A percentile compares a stretch with the other conserved stretches of the same genome.
Conservation (phyloP, 1,284 basidiomycete species). For the Xanthoconium separans region DNA sequence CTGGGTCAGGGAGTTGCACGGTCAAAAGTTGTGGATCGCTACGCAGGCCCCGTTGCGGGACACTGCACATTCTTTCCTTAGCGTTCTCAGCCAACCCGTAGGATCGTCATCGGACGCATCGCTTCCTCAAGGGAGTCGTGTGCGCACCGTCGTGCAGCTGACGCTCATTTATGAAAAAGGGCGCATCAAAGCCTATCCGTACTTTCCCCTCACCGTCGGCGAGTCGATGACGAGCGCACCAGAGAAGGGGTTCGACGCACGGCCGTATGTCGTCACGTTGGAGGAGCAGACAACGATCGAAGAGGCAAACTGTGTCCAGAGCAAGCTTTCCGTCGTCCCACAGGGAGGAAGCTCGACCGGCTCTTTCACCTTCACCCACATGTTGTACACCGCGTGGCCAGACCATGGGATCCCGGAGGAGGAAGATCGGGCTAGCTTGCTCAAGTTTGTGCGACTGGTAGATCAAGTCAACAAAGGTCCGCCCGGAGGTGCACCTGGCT, state of each 20-base stretch:
- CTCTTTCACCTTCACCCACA: constrained; percentile 60
- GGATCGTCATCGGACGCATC: constrained; percentile 35
- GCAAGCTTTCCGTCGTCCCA: constrained; percentile 43
- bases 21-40: constrained; percentile 80
- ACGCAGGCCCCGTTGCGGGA: constrained; percentile 73
- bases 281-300: constrained; percentile 42
- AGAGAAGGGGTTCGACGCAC: constrained; percentile 39
- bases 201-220: constrained; percentile 65
- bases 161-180: constrained; percentile 67
- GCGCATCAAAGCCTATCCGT: constrained; percentile 68
- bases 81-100: constrained; percentile 54
- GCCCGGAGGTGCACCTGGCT: constrained; percentile 19
- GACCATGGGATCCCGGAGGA: constrained; percentile 75
- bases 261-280: constrained; percentile 56
- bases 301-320: constrained; percentile 61
- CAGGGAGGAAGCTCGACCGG: constrained; percentile 30
- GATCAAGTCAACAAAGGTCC: constrained; percentile 56
- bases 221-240: constrained; percentile 51
- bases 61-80: constrained; percentile 75
- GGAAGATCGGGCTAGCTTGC: constrained; percentile 53
- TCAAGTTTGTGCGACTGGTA: constrained; percentile 62
- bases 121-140: constrained; percentile 36
- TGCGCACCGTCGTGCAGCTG: constrained; percentile 78
- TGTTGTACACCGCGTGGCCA: constrained; percentile 78
- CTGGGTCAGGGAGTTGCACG: constrained; percentile 72